A percentile compares a stretch with the other conserved stretches of the same genome.
These are phyloP conservation scores for Trifolium dubium DNA, from an alignment of 306 rosid species.

Conservation along the genomic window DNA sequence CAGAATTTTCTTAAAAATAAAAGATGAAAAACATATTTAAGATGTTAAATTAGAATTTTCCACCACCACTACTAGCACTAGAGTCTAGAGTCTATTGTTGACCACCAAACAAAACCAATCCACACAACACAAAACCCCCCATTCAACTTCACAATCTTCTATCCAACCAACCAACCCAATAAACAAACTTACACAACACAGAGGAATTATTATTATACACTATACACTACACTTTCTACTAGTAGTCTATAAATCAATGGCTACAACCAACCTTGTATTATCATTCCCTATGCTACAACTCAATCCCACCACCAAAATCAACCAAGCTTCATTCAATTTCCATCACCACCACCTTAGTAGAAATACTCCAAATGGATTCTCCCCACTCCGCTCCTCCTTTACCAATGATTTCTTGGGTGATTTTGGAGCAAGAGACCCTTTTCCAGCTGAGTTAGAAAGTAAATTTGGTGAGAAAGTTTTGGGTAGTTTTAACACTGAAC, in stretches of 20 bases:
- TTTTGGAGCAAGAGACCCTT: conserved; percentile 90
- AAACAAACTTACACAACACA: neutral
- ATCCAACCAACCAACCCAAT: neutral
- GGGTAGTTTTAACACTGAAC: conserved; percentile 63
- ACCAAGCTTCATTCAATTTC: neutral
- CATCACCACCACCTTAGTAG: neutral
- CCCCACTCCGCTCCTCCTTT: conserved; percentile 13
- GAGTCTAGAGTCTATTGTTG: neutral
- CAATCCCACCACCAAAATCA: neutral
- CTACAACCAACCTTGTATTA: conserved; percentile 25
- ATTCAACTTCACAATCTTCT: neutral
- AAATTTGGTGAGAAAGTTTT: conserved; percentile 77
- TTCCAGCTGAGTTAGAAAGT: conserved; percentile 84
- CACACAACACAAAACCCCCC: neutral
- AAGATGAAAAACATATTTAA: too few species aligned
- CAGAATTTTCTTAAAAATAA: too few species aligned
- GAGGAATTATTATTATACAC: neutral
- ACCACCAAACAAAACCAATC: neutral
- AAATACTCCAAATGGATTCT: neutral
- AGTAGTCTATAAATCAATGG: conserved; percentile 16
- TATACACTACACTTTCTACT: neutral
- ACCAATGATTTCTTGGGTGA: conserved; percentile 62
- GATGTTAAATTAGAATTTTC: neutral
- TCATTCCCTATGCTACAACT: neutral
- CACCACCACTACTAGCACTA: neutral